Base-by-base conservation (phyloP, 495 filamentous ascomycete genomes). In the Penicillium macrosclerotiorum region DNA sequence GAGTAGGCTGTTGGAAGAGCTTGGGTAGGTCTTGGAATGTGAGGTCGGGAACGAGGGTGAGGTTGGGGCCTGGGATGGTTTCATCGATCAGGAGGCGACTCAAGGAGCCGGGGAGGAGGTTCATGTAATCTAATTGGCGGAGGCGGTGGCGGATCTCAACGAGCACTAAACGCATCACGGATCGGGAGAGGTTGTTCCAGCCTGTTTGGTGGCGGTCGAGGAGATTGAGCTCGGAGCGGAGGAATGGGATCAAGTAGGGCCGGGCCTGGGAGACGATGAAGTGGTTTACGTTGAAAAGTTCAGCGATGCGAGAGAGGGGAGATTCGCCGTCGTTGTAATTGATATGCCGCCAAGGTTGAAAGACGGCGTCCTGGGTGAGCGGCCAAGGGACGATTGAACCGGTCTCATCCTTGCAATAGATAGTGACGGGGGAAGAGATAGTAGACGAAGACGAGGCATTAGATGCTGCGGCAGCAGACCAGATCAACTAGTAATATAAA, bases 231-330 rank as follows among this genome's bases (percentile, higher is more conserved):
- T 95, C 88, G 29, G 81, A 83, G 24, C 83, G 82, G 2, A 96
- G 72, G 57, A 96, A 95, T 2, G 92, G 92, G 51, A 95, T 85
- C 25, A 96, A 83, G 54, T 95, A 94, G 2, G 92, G 92, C 52
- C 95, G 91, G 40, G 93, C 88, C 64, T 96, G 92, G 1, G 90
- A 95, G 46, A 96, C 89, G 55, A 97, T 94, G 68, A 95, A 96
- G 64, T 96, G 90, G 64, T 96, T 97, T 57, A 96, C 90, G 62
- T 96, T 96, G 77, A 95, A 96, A 20, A 96, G 83, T 64, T 95
- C 87, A 5, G 89, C 85, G 41, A 96, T 86, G 33, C 92, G 82
- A 27, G 81, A 75, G 4, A 96, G 78, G 0, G 92, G 92, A 1
- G 87, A 87, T 58, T 92, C 85, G 33, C 81, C 82, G 47, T 89